Percentiles rank a stretch among this genome's conserved stretches.
Conservation (phyloP, 228 moss, liverwort and hornwort species). For the Sphagnum fallax region DNA sequence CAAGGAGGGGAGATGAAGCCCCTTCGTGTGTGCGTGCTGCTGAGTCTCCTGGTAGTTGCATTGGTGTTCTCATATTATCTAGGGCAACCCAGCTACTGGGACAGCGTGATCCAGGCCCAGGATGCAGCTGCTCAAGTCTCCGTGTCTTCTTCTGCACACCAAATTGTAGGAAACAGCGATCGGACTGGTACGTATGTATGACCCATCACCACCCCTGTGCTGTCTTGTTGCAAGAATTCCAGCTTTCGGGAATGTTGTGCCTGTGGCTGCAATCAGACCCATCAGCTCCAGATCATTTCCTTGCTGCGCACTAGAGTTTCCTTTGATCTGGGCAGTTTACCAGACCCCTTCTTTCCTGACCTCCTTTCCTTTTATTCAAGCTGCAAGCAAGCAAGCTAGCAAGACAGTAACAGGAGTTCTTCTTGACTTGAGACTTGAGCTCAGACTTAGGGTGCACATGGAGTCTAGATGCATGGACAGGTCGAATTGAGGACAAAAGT, state of each 20-base stretch:
- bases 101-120: conserved; percentile 43
- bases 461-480: too few relatives aligned
- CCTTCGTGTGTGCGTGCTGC: conserved; percentile 29
- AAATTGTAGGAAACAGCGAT: neutral
- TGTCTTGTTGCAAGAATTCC: neutral
- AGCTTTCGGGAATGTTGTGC: neutral
- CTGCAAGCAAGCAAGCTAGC: too few relatives aligned
- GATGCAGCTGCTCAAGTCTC: conserved; percentile 29
- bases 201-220: neutral
- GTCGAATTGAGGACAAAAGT: too few relatives aligned
- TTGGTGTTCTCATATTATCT: conserved; percentile 54
- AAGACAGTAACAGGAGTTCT: too few relatives aligned
- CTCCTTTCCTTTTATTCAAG: too few relatives aligned
- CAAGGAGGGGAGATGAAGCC: conserved; percentile 42
- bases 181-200: conserved; percentile 6
- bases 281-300: neutral
- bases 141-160: neutral
- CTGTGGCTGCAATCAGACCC: neutral
- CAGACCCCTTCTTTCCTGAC: too few relatives aligned
- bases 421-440: too few relatives aligned
- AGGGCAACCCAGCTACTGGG: conserved; percentile 62
- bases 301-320: neutral
- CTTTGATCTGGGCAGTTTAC: neutral
- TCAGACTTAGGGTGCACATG: too few relatives aligned
- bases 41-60: conserved; percentile 50